phyloP scores from a whole-genome alignment of 1,139 yeast genomes.

The Yamadazyma oceani region DNA sequence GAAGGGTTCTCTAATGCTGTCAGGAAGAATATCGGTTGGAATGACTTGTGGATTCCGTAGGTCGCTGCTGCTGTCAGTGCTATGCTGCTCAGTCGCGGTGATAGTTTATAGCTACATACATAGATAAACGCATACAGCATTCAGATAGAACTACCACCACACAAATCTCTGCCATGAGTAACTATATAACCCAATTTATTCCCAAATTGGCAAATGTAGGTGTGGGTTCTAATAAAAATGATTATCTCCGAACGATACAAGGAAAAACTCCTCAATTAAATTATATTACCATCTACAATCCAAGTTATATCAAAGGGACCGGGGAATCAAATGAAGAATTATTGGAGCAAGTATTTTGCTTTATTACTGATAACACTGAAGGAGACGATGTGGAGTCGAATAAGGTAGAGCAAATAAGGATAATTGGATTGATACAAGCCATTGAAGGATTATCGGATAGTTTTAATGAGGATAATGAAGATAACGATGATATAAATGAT shows the following conservation, averaged over 20 bases:
- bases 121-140: not conserved
- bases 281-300: slow-evolving; percentile 25
- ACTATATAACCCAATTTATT: slow-evolving; percentile 22
- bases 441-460: slow-evolving; percentile 21
- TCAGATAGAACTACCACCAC: not conserved
- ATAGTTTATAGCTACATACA: not conserved
- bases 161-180: slow-evolving; percentile 15
- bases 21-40: slow-evolving; percentile 80
- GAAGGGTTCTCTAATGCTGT: slow-evolving; percentile 97
- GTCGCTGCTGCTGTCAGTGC: too few relatives aligned
- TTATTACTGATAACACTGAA: slow-evolving; percentile 21
- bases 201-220: slow-evolving; percentile 17
- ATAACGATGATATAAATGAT: slow-evolving; percentile 1
- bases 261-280: slow-evolving; percentile 16
- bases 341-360: slow-evolving; percentile 30
- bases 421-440: slow-evolving; percentile 42
- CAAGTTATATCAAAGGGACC: slow-evolving; percentile 19
- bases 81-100: too few relatives aligned
- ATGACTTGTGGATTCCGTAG: slow-evolving; percentile 53
- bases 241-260: slow-evolving; percentile 16
- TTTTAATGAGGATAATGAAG: slow-evolving; percentile 7
- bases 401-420: slow-evolving; percentile 28
- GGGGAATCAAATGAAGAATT: slow-evolving; percentile 31
- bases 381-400: slow-evolving; percentile 13
- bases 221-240: slow-evolving; percentile 5